phyloP scores from a whole-genome alignment of 805 yeast genomes.

The Starmerella potacharoeniae region DNA sequence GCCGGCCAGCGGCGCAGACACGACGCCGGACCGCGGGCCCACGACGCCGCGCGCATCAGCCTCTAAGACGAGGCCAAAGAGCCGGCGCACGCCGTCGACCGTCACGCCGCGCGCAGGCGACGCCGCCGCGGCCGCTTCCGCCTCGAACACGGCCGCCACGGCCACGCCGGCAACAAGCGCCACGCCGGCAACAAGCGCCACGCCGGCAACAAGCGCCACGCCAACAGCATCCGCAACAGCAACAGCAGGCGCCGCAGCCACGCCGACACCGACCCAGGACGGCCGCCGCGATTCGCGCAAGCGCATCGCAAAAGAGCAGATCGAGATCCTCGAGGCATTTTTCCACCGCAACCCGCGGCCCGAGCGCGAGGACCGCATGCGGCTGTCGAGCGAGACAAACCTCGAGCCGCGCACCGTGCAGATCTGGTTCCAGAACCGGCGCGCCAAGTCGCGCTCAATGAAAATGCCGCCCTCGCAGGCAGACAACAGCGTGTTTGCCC shows the following conservation, averaged over 20 bases:
- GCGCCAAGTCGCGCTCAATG: slow-evolving; percentile 33
- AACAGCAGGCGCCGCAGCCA: not conserved
- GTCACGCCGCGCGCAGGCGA: not conserved
- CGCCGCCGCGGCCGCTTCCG: too few relatives aligned
- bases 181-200: too few relatives aligned
- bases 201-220: too few relatives aligned
- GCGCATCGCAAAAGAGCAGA: slow-evolving; percentile 27
- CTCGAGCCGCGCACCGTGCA: slow-evolving; percentile 79
- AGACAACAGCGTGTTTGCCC: slow-evolving; percentile 7
- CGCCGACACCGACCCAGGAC: slow-evolving; percentile 4
- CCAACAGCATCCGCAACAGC: too few relatives aligned
- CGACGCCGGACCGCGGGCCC: slow-evolving; percentile 3
- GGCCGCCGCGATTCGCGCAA: slow-evolving; percentile 17
- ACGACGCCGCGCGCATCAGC: slow-evolving; percentile 1
- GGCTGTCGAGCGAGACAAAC: slow-evolving; percentile 56
- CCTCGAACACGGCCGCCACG: too few relatives aligned
- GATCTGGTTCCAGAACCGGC: slow-evolving; percentile 87
- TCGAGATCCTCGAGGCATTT: slow-evolving; percentile 51
- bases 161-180: too few relatives aligned
- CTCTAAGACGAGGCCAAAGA: not conserved
- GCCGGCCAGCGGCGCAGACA: not conserved
- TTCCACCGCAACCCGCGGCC: slow-evolving; percentile 71
- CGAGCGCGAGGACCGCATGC: slow-evolving; percentile 54
- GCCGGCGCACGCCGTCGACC: not conserved
- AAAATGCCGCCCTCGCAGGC: slow-evolving; percentile 16